These are phyloP conservation scores for Nadsonia starkeyi-henricii DNA, from an alignment of 1,139 yeast species.

Conservation along the genomic window DNA sequence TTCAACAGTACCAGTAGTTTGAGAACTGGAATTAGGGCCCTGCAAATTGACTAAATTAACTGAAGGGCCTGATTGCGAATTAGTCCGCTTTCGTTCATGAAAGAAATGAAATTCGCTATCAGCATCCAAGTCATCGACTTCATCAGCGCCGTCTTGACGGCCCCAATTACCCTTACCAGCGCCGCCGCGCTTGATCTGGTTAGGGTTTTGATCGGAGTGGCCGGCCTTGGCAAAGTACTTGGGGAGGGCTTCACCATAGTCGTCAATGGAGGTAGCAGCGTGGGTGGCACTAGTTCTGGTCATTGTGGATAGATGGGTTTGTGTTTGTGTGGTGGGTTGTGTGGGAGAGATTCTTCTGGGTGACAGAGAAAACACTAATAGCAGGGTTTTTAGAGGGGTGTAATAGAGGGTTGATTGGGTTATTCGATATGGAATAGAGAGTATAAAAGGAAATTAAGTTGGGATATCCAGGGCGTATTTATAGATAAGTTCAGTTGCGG, in stretches of 20 bases:
- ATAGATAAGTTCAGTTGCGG: not conserved
- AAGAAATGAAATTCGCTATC: slow-evolving; percentile 27
- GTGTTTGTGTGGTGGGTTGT: too few relatives aligned
- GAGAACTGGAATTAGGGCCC: too few relatives aligned
- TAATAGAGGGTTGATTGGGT: too few relatives aligned
- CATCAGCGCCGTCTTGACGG: slow-evolving; percentile 21
- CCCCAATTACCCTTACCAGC: slow-evolving; percentile 53
- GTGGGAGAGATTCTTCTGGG: too few relatives aligned
- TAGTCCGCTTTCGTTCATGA: slow-evolving; percentile 28
- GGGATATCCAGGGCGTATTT: too few relatives aligned
- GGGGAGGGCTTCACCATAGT: slow-evolving; percentile 24
- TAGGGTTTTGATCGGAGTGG: slow-evolving; percentile 50
- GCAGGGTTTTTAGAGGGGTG: too few relatives aligned
- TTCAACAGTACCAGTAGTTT: too few relatives aligned
- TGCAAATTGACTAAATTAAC: not conserved
- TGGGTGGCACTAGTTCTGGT: slow-evolving; percentile 81
- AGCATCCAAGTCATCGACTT: slow-evolving; percentile 25
- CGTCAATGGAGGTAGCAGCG: slow-evolving; percentile 38
- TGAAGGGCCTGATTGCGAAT: slow-evolving; percentile 32
- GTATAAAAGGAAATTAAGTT: too few relatives aligned
- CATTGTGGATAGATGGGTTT: slow-evolving; percentile 29
- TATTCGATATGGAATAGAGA: too few relatives aligned
- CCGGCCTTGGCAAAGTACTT: slow-evolving; percentile 72
- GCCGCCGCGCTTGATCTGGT: slow-evolving; percentile 68
- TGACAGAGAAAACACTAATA: too few relatives aligned